A percentile compares a stretch with the other conserved stretches of the same genome.
Conservation (phyloP, 257 asterid genomes). For the Jaltomata sinuosa region DNA sequence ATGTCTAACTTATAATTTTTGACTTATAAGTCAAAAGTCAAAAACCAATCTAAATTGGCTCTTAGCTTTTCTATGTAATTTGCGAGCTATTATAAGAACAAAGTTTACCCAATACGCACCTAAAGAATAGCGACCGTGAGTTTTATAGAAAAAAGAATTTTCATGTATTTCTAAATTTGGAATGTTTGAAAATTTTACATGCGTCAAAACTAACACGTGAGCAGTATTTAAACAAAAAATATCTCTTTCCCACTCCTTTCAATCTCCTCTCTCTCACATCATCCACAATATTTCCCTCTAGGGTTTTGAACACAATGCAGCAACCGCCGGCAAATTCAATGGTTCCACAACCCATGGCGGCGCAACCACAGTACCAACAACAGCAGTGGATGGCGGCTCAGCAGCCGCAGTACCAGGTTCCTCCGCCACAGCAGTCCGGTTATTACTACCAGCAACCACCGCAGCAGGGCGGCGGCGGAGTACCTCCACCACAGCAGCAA, state of each 20-base stretch:
- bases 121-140: too few species aligned
- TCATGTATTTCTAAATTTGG: background rate
- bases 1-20: too few species aligned
- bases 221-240: too few species aligned
- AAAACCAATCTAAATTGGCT: too few species aligned
- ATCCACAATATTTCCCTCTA: background rate
- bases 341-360: conserved; percentile 44
- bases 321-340: conserved; percentile 71
- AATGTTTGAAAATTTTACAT: background rate
- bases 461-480: background rate
- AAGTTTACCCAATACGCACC: too few species aligned
- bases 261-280: background rate
- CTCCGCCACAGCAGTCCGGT: conserved; percentile 3
- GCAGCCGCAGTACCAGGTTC: conserved; percentile 27
- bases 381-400: conserved; percentile 21
- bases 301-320: conserved; percentile 23
- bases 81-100: too few species aligned
- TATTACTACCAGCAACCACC: conserved; percentile 33
- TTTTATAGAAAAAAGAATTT: too few species aligned
- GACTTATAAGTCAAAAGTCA: too few species aligned
- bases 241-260: background rate
- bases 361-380: conserved; percentile 10
- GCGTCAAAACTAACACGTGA: background rate
- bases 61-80: too few species aligned
- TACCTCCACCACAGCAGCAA: conserved; percentile 19